Conservation (phyloP, 495 filamentous ascomycete species). For the Durotheca rogersii region DNA sequence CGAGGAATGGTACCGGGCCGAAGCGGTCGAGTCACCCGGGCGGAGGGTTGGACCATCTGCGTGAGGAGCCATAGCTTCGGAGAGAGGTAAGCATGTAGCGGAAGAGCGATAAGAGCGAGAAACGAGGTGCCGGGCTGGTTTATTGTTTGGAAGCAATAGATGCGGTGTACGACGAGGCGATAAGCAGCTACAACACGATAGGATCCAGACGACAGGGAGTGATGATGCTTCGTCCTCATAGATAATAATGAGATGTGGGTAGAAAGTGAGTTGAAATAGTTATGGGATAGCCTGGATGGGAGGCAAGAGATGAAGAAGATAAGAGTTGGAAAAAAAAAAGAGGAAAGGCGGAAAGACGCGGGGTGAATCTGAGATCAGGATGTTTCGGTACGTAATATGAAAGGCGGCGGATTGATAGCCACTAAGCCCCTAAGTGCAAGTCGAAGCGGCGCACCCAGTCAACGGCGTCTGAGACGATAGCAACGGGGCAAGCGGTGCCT, state of each 20-base stretch:
- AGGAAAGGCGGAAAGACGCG: constrained; percentile 31
- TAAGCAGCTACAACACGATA: not conserved
- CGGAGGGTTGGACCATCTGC: constrained; percentile 44
- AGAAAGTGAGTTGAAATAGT: not conserved
- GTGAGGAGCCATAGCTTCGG: constrained; percentile 57
- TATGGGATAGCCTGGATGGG: not conserved
- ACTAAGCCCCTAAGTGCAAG: constrained; percentile 71
- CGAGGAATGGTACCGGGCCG: constrained; percentile 69
- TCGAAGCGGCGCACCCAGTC: constrained; percentile 47
- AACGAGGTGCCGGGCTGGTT: constrained; percentile 2
- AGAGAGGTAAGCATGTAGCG: constrained; percentile 1
- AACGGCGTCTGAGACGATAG: constrained; percentile 26
- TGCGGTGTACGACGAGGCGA: not conserved
- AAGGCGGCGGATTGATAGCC: constrained; percentile 29
- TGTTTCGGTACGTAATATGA: constrained; percentile 37
- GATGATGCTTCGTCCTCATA: too few species aligned
- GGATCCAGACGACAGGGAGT: too few species aligned
- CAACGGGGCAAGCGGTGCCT: constrained; percentile 13
- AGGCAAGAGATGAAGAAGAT: not conserved
- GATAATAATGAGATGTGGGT: too few species aligned
- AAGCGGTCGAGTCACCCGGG: constrained; percentile 36
- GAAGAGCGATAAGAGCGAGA: not conserved
- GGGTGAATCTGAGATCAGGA: constrained; percentile 25
- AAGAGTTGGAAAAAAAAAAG: not conserved
- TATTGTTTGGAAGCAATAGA: not conserved